These are phyloP conservation scores for Persicaria maculosa DNA, from an alignment of 148 eudicot genomes.

Conservation along the genomic window DNA sequence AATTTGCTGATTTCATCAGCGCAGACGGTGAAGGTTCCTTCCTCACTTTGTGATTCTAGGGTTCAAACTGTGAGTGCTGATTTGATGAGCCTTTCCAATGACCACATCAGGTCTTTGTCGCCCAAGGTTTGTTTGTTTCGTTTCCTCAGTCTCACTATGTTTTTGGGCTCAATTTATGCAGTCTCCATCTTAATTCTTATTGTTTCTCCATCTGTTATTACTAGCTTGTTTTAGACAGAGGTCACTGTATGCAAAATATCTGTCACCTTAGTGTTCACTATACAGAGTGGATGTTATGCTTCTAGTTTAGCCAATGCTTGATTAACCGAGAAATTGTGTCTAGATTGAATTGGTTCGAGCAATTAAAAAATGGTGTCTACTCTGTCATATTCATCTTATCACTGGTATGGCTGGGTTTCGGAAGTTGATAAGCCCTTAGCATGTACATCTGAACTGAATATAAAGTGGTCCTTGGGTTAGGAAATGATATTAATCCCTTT, in stretches of 20 bases:
- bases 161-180: neutral
- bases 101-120: conserved; percentile 57
- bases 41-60: conserved; percentile 68
- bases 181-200: neutral
- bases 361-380: neutral
- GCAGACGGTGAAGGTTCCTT: conserved; percentile 93
- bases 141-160: neutral
- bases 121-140: conserved; percentile 46
- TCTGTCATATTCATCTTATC: neutral
- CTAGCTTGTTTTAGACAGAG: neutral
- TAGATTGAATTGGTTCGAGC: neutral
- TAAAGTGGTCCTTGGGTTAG: too few relatives aligned
- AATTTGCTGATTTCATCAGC: conserved; percentile 29
- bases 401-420: neutral
- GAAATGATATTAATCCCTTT: too few relatives aligned
- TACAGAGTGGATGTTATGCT: neutral
- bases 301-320: neutral
- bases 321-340: neutral
- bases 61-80: conserved; percentile 81
- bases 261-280: neutral
- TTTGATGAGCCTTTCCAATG: conserved; percentile 56
- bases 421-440: neutral
- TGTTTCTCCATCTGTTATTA: too few relatives aligned
- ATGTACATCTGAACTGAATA: too few relatives aligned
- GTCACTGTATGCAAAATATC: neutral